A percentile compares a stretch with the other conserved stretches of the same genome.
These are phyloP conservation scores for Spongiforma sp. DNA, from an alignment of 1,284 basidiomycete species.

Conservation along the genomic window DNA sequence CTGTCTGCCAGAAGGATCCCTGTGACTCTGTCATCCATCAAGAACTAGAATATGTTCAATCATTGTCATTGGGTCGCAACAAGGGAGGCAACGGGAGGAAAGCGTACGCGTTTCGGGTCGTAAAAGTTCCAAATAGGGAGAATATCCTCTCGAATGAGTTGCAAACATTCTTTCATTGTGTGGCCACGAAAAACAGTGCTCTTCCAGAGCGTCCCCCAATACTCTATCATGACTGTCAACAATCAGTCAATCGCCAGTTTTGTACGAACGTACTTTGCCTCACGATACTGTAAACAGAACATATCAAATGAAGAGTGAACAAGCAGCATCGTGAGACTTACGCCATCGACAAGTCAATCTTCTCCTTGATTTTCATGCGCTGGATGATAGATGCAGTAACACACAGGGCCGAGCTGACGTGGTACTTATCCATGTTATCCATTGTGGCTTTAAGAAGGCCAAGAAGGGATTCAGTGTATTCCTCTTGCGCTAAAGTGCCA, in stretches of 20 bases:
- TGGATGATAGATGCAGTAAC: not conserved
- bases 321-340: not conserved
- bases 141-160: not conserved
- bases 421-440: not conserved
- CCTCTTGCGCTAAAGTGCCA: not conserved
- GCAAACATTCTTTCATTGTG: not conserved
- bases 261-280: not conserved
- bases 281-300: not conserved
- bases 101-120: not conserved
- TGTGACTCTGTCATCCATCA: not conserved
- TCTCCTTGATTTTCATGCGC: not conserved
- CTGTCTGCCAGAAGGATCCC: not conserved
- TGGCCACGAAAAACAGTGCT: fast-evolving
- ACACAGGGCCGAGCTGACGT: not conserved
- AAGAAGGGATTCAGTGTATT: not conserved
- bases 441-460: fast-evolving
- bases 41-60: not conserved
- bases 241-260: not conserved
- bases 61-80: not conserved
- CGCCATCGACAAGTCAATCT: not conserved
- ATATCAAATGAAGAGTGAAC: not conserved
- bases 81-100: not conserved
- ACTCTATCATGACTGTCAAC: not conserved
- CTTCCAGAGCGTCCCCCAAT: fast-evolving
- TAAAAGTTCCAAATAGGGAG: not conserved